Evolutionary conservation across 2,329 filamentous ascomycete species (phyloP).

Genomic region (Arthrobotrys pseudoclavata): DNA sequence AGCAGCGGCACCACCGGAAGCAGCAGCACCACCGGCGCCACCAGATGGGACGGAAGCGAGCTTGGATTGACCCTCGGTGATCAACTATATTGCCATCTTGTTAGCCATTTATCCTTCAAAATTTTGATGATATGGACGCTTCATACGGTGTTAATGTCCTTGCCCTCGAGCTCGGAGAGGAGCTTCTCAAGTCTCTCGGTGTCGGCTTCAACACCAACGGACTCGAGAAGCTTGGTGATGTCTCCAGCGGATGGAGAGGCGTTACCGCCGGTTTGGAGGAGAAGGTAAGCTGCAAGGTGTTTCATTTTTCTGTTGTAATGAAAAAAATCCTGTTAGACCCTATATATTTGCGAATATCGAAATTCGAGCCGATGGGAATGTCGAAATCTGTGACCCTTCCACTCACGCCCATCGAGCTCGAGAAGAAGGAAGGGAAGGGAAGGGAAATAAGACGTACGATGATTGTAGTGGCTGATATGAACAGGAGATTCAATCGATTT

Average conservation of each 20-base stretch:
- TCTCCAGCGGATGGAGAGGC: conserved; percentile 85
- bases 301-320: conserved; percentile 81
- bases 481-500: conserved; percentile 61
- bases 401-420: background rate
- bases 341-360: background rate
- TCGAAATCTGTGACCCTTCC: background rate
- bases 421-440: conserved; percentile 6
- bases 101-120: conserved; percentile 64
- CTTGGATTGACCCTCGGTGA: conserved; percentile 89
- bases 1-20: conserved; percentile 77
- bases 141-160: conserved; percentile 82
- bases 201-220: conserved; percentile 96
- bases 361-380: background rate
- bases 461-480: conserved; percentile 48
- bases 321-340: conserved; percentile 21
- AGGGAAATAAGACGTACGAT: conserved; percentile 39
- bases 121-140: conserved; percentile 61
- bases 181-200: conserved; percentile 86
- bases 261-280: conserved; percentile 95
- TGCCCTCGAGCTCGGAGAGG: conserved; percentile 90
- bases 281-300: conserved; percentile 99
- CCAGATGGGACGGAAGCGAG: conserved; percentile 97
- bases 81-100: conserved; percentile 75
- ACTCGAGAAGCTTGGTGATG: conserved; percentile 88
- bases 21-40: conserved; percentile 78